These are phyloP conservation scores for Dipteronia dyeriana DNA, from an alignment of 345 rosid species.

Conservation along the genomic window DNA sequence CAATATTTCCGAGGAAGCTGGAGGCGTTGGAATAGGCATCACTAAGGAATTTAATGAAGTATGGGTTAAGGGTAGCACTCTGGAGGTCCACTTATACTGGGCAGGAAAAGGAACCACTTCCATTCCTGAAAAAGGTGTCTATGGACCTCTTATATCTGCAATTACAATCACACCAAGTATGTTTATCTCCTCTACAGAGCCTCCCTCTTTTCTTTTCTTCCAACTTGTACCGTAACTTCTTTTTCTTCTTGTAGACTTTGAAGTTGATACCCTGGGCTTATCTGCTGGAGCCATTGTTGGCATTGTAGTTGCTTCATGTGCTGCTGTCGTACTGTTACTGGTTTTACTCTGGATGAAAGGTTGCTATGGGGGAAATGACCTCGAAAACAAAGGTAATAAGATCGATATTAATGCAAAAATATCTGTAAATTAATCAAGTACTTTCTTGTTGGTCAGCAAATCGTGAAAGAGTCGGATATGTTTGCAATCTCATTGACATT, in stretches of 20 bases:
- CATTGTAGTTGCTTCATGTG: conserved; percentile 54
- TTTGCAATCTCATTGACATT: not conserved
- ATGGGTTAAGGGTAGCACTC: conserved; percentile 56
- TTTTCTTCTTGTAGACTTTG: conserved; percentile 45
- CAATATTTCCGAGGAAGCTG: conserved; percentile 69
- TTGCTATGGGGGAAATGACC: conserved; percentile 54
- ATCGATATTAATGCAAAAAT: not conserved
- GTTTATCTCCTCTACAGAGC: conserved; percentile 21
- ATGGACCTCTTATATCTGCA: conserved; percentile 92
- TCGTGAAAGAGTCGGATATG: not conserved
- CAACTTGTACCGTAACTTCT: not conserved
- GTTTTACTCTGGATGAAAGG: conserved; percentile 47
- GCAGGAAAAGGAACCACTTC: conserved; percentile 75
- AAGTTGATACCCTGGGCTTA: conserved; percentile 54
- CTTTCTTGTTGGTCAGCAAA: not conserved
- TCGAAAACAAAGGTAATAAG: conserved; percentile 63
- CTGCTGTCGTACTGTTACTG: conserved; percentile 41
- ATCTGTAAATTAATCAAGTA: not conserved
- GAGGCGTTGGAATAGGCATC: conserved; percentile 59
- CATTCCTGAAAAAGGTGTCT: conserved; percentile 63
- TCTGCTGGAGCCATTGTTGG: conserved; percentile 71
- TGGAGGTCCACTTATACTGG: conserved; percentile 83
- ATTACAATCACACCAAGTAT: conserved; percentile 73
- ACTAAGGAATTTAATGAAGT: conserved; percentile 31
- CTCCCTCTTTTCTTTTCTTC: not conserved